phyloP scores from a whole-genome alignment of 2,329 filamentous ascomycete species.

The Lachnellula occidentalis region DNA sequence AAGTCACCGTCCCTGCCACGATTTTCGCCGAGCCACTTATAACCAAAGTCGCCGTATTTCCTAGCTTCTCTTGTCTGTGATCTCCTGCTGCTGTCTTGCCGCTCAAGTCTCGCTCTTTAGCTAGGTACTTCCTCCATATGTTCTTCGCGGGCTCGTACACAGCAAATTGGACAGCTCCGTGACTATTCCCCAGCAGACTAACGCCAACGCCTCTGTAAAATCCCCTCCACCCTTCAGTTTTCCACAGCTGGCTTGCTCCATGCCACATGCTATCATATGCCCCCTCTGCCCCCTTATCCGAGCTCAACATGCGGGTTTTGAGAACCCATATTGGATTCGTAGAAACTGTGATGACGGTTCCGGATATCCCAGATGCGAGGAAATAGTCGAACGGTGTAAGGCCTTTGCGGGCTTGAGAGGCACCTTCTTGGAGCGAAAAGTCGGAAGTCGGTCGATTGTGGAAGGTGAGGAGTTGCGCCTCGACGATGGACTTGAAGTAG shows the following conservation, averaged over 20 bases:
- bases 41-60: conserved; percentile 56
- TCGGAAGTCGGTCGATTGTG: conserved; percentile 12
- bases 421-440: background rate
- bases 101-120: conserved; percentile 29
- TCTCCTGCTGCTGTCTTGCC: background rate
- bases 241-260: conserved; percentile 62
- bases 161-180: conserved; percentile 93
- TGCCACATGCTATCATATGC: conserved; percentile 76
- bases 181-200: conserved; percentile 78
- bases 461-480: conserved; percentile 34
- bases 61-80: conserved; percentile 26
- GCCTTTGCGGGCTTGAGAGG: conserved; percentile 1
- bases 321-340: conserved; percentile 98
- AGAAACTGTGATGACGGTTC: conserved; percentile 69
- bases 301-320: conserved; percentile 94
- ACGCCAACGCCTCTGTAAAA: conserved; percentile 87
- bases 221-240: conserved; percentile 66
- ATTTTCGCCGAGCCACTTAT: conserved; percentile 80
- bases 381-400: conserved; percentile 63
- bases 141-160: conserved; percentile 73
- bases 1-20: conserved; percentile 82
- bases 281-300: conserved; percentile 64
- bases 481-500: conserved; percentile 59
- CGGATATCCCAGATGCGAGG: conserved; percentile 63
- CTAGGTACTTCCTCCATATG: conserved; percentile 46